A percentile compares a stretch with the other conserved stretches of the same genome.
Conservation (phyloP, 225 moss, liverwort and hornwort genomes). For the Polytrichum formosum region DNA sequence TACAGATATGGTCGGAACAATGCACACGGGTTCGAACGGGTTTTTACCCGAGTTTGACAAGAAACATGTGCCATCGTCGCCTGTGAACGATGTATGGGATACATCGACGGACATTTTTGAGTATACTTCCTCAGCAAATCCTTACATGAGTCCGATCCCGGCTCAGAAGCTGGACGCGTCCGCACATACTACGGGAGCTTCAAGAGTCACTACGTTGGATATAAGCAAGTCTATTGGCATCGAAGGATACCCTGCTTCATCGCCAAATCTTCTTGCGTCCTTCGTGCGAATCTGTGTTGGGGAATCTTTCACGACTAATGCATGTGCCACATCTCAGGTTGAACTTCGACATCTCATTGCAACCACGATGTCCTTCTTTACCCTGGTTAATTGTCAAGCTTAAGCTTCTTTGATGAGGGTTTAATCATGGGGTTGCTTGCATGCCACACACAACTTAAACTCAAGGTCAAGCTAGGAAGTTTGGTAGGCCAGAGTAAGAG, state of each 20-base stretch:
- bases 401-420: too few species aligned
- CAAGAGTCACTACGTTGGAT: constrained; percentile 41
- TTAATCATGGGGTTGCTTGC: too few species aligned
- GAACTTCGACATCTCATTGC: neutral
- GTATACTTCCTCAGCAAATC: constrained; percentile 58
- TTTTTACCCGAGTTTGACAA: neutral
- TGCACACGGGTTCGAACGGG: constrained; percentile 8
- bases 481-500: too few species aligned
- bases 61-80: constrained; percentile 1
- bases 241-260: constrained; percentile 44
- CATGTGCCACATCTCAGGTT: constrained; percentile 56
- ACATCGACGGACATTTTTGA: constrained; percentile 41
- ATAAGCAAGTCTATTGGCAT: constrained; percentile 45
- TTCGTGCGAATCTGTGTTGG: constrained; percentile 48
- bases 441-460: too few species aligned
- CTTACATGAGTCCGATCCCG: constrained; percentile 43
- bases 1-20: too few species aligned
- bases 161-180: constrained; percentile 36
- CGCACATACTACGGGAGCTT: constrained; percentile 40
- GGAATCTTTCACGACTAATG: constrained; percentile 46
- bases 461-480: too few species aligned
- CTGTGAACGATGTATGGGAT: constrained; percentile 27
- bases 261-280: constrained; percentile 57
- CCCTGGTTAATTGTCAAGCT: too few species aligned
- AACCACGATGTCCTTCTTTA: too few species aligned